These are phyloP conservation scores for Diospyros kaki DNA, from an alignment of 148 eudicot species.

Conservation along the genomic window DNA sequence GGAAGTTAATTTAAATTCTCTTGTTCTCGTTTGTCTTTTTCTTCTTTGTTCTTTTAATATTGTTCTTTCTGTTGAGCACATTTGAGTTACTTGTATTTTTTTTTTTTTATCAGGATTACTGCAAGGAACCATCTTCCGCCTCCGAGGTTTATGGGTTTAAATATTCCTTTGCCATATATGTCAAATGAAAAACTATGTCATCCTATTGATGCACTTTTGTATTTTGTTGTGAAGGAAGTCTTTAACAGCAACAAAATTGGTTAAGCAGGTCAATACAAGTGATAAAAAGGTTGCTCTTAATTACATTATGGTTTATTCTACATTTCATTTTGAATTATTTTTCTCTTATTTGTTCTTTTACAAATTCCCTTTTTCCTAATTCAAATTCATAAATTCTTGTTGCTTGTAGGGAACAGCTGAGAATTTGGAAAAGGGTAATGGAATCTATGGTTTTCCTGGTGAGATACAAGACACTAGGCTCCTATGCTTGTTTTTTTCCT, in stretches of 20 bases:
- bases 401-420: slow-evolving; percentile 43
- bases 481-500: neutral
- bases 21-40: neutral
- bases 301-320: slow-evolving; percentile 6
- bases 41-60: neutral
- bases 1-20: neutral
- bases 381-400: neutral
- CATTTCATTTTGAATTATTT: neutral
- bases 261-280: slow-evolving; percentile 24
- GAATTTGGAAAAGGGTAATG: slow-evolving; percentile 27
- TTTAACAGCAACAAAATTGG: slow-evolving; percentile 45
- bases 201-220: slow-evolving; percentile 13
- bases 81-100: neutral
- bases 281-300: slow-evolving; percentile 33
- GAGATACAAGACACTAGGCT: slow-evolving; percentile 21
- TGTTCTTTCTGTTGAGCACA: too few species aligned
- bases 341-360: slow-evolving; percentile 10
- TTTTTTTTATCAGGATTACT: slow-evolving; percentile 31
- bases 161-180: neutral
- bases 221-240: slow-evolving; percentile 51
- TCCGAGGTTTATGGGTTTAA: slow-evolving; percentile 38
- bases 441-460: slow-evolving; percentile 55
- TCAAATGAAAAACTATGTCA: neutral
- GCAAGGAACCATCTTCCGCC: slow-evolving; percentile 28
- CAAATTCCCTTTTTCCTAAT: neutral